phyloP scores from a whole-genome alignment of 139 green algal species.

The Protoeuglena noctilucae region DNA sequence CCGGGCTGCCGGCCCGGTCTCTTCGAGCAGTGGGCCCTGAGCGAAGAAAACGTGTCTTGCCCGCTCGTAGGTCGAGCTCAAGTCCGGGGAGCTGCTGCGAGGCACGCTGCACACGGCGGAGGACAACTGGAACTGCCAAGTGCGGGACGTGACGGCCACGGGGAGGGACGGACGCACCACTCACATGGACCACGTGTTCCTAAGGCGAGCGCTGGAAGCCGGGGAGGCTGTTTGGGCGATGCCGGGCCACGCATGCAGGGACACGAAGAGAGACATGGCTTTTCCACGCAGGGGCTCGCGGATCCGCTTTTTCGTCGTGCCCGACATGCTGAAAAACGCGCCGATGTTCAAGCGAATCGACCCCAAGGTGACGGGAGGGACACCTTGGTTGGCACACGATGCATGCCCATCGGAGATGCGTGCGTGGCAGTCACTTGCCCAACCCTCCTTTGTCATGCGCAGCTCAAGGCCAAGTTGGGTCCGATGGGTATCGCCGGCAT shows the following conservation, averaged over 20 bases:
- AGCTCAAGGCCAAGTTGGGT: neutral
- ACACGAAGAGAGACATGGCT: too few relatives aligned
- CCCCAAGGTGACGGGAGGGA: slow-evolving; percentile 66
- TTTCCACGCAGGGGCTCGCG: too few relatives aligned
- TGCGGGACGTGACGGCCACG: slow-evolving; percentile 83
- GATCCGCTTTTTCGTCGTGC: slow-evolving; percentile 77
- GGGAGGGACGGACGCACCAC: slow-evolving; percentile 48
- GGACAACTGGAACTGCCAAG: slow-evolving; percentile 98
- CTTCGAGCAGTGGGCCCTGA: too few relatives aligned
- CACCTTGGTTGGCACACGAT: too few relatives aligned
- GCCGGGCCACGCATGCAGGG: too few relatives aligned
- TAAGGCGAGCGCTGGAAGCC: too few relatives aligned
- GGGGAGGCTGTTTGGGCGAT: too few relatives aligned
- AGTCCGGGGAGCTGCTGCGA: slow-evolving; percentile 85
- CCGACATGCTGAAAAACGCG: slow-evolving; percentile 99
- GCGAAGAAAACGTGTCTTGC: too few relatives aligned
- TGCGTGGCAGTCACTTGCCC: too few relatives aligned
- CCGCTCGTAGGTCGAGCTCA: slow-evolving; percentile 95
- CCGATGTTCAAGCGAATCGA: slow-evolving; percentile 99
- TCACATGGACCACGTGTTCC: slow-evolving; percentile 82
- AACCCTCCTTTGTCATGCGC: too few relatives aligned
- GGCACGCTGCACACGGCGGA: slow-evolving; percentile 82
- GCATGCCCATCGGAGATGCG: too few relatives aligned
- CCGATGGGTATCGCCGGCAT: neutral
- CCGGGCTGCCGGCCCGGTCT: too few relatives aligned